phyloP scores from a whole-genome alignment of 192 early-diverging fungal species.

The Umbelopsis vinacea region DNA sequence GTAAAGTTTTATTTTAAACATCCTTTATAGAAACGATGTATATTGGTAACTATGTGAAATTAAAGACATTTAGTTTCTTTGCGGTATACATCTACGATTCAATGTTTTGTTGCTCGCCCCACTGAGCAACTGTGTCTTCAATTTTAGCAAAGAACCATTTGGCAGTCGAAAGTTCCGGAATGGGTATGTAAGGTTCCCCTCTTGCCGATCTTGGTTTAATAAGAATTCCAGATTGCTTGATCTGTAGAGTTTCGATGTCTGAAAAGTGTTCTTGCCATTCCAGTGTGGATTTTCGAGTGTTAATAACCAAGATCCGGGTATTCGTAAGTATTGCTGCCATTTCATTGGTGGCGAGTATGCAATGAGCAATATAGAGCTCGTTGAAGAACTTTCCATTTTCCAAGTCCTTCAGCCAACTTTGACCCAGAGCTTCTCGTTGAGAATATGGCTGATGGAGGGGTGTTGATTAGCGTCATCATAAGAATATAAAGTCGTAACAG shows the following conservation, averaged over 20 bases:
- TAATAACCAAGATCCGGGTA: constrained; percentile 60
- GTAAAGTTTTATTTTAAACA: too few species aligned
- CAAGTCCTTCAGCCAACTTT: constrained; percentile 74
- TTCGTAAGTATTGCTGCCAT: constrained; percentile 74
- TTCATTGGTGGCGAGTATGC: constrained; percentile 40
- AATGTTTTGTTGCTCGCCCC: constrained; percentile 37
- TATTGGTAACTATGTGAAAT: neutral
- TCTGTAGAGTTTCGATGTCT: constrained; percentile 61
- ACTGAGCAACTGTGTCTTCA: constrained; percentile 61
- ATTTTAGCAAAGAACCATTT: constrained; percentile 70
- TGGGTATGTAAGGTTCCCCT: constrained; percentile 67
- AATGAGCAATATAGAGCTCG: constrained; percentile 77
- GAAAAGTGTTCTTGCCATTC: constrained; percentile 24
- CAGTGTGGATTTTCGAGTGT: constrained; percentile 22
- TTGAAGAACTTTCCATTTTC: constrained; percentile 65
- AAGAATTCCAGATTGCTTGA: constrained; percentile 65
- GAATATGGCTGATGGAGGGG: constrained; percentile 56
- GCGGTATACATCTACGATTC: neutral
- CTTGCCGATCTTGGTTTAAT: constrained; percentile 54
- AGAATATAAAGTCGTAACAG: neutral
- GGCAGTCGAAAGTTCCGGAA: constrained; percentile 58
- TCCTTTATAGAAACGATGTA: neutral
- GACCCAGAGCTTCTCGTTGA: constrained; percentile 73
- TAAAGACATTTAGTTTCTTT: too few species aligned
- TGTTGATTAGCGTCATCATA: neutral